Percentiles rank a stretch among this genome's conserved stretches.
These are phyloP conservation scores for Amaranthus palmeri DNA, from an alignment of 148 eudicot species.

Conservation along the genomic window DNA sequence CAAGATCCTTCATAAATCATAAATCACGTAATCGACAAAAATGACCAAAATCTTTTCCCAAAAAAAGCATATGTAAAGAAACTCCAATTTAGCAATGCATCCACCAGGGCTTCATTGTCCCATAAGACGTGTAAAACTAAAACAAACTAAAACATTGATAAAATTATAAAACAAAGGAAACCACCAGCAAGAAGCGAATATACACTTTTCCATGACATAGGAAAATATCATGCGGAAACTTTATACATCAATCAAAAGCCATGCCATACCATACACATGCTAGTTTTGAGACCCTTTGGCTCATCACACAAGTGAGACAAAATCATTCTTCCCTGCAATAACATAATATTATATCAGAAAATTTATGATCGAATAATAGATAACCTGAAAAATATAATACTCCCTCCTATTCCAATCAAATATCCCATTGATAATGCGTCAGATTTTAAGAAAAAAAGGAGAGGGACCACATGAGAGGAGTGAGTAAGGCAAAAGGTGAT, in stretches of 20 bases:
- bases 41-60: too few species aligned
- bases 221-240: background rate
- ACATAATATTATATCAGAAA: slow-evolving; percentile 20
- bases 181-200: background rate
- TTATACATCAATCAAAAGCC: slow-evolving; percentile 11
- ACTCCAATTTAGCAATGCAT: background rate
- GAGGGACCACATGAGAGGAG: too few species aligned
- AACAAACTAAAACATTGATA: background rate
- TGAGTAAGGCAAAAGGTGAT: too few species aligned
- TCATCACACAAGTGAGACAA: slow-evolving; percentile 93
- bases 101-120: background rate
- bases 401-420: too few species aligned
- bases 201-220: background rate
- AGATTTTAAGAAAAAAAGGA: too few species aligned
- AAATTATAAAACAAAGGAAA: background rate
- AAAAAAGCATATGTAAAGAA: background rate
- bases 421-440: too few species aligned
- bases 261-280: slow-evolving; percentile 84
- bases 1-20: too few species aligned
- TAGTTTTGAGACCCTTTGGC: slow-evolving; percentile 96
- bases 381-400: background rate
- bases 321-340: slow-evolving; percentile 90
- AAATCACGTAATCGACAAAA: too few species aligned
- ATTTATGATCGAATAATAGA: background rate
- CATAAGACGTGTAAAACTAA: background rate